Percentiles rank a stretch among this genome's conserved stretches.
Conservation (phyloP, 495 filamentous ascomycete species). For the Podospora sp. region DNA sequence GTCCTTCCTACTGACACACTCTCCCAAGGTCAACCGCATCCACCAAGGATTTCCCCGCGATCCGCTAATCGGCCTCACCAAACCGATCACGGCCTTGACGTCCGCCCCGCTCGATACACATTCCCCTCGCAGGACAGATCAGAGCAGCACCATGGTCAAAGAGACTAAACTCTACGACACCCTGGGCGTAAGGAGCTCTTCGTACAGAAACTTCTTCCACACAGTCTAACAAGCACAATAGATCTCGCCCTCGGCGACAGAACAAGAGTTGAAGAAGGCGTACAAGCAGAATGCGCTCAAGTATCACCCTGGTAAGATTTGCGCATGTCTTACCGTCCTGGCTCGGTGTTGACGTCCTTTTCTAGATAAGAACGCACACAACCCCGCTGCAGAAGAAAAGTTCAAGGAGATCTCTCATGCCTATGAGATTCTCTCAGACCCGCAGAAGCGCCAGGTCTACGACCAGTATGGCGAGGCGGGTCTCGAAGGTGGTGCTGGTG, state of each 20-base stretch:
- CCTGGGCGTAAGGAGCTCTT: slow-evolving; percentile 69
- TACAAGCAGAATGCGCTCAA: slow-evolving; percentile 90
- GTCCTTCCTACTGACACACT: not conserved
- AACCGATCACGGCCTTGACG: not conserved
- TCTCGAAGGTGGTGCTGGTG: slow-evolving; percentile 81
- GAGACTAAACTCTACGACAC: slow-evolving; percentile 86
- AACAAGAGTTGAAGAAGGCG: slow-evolving; percentile 82
- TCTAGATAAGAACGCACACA: slow-evolving; percentile 92
- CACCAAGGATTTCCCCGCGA: slow-evolving; percentile 5
- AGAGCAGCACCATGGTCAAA: slow-evolving; percentile 72
- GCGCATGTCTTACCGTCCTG: too few relatives aligned
- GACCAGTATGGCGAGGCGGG: slow-evolving; percentile 98
- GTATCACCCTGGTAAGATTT: slow-evolving; percentile 79
- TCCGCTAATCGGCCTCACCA: slow-evolving; percentile 2
- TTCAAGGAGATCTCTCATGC: slow-evolving; percentile 97
- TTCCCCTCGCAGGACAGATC: not conserved
- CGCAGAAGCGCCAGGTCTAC: slow-evolving; percentile 87
- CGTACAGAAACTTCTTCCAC: not conserved
- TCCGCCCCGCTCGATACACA: slow-evolving; percentile 2
- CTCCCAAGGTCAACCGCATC: not conserved
- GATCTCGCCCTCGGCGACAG: slow-evolving; percentile 72
- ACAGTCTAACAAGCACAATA: slow-evolving; percentile 44
- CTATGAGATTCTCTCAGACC: slow-evolving; percentile 90
- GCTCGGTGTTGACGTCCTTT: too few relatives aligned
- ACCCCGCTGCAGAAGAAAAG: slow-evolving; percentile 91